phyloP scores from a whole-genome alignment of 257 asterid genomes.

The Lavandula angustifolia region DNA sequence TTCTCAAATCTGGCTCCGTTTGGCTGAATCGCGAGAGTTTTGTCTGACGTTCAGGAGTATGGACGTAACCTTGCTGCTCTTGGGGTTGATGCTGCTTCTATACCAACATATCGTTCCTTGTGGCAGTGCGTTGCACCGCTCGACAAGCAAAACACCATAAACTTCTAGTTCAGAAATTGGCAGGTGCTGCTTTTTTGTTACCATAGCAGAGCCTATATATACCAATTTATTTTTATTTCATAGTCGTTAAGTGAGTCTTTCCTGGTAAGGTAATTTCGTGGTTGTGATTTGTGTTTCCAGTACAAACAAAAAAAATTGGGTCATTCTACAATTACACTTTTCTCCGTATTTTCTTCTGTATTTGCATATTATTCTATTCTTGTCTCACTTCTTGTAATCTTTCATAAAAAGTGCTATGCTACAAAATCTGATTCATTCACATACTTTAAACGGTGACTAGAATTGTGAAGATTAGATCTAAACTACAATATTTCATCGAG shows the following conservation, averaged over 20 bases:
- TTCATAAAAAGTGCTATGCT: conserved; percentile 23
- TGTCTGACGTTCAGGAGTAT: conserved; percentile 59
- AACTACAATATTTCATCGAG: conserved; percentile 2
- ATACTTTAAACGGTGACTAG: not conserved
- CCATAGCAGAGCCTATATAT: conserved; percentile 17
- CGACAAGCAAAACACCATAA: conserved; percentile 63
- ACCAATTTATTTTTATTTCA: conserved; percentile 10
- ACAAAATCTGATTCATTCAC: conserved; percentile 32
- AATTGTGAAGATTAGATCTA: conserved; percentile 12
- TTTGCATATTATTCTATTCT: no score
- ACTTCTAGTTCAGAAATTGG: conserved; percentile 39
- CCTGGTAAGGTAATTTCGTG: not conserved
- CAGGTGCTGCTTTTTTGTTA: not conserved
- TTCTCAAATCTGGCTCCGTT: not conserved
- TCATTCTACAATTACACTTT: no score
- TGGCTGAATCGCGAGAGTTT: not conserved
- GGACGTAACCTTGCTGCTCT: conserved; percentile 76
- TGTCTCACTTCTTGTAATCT: not conserved
- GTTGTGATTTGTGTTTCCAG: not conserved
- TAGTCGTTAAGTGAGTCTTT: not conserved
- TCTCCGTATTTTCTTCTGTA: no score
- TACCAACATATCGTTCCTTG: conserved; percentile 68
- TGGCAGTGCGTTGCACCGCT: conserved; percentile 93
- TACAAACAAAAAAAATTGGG: not conserved
- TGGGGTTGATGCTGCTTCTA: conserved; percentile 74